A percentile compares a stretch with the other conserved stretches of the same genome.
Evolutionary conservation across 306 rosid species (phyloP).

Genomic region (Pyrus bretschneideri): DNA sequence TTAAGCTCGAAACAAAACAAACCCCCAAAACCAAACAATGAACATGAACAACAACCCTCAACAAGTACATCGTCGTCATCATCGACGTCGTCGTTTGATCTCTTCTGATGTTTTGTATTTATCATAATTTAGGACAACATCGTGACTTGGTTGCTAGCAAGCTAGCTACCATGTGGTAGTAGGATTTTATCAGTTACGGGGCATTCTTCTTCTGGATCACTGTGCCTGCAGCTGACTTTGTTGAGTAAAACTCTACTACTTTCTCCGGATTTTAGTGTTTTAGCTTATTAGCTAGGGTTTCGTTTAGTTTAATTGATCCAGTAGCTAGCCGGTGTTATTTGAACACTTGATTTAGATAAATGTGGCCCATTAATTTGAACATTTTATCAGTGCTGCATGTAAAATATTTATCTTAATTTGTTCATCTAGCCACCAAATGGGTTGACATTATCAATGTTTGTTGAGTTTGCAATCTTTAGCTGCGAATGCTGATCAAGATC

Average conservation of each 20-base stretch:
- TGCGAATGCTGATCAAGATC: neutral
- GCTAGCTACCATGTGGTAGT: neutral
- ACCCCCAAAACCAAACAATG: neutral
- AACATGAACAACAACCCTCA: neutral
- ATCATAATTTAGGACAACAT: neutral
- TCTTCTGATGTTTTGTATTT: neutral
- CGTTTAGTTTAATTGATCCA: neutral
- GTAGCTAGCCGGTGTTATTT: neutral
- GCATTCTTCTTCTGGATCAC: neutral
- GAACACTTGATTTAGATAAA: neutral
- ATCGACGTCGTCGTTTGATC: neutral
- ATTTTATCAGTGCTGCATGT: neutral
- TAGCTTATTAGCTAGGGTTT: conserved; percentile 42
- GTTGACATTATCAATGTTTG: neutral
- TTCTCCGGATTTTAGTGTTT: conserved; percentile 17
- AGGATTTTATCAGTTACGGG: neutral
- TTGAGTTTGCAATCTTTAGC: neutral
- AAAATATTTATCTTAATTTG: neutral
- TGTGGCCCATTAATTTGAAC: neutral
- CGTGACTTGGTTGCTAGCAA: neutral
- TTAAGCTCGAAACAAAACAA: neutral
- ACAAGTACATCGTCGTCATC: neutral
- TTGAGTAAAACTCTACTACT: conserved; percentile 19
- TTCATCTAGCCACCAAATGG: neutral
- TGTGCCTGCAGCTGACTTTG: neutral